A percentile compares a stretch with the other conserved stretches of the same genome.
Conservation (phyloP, 208 protist species). For the Vickermania spadyakhi region DNA sequence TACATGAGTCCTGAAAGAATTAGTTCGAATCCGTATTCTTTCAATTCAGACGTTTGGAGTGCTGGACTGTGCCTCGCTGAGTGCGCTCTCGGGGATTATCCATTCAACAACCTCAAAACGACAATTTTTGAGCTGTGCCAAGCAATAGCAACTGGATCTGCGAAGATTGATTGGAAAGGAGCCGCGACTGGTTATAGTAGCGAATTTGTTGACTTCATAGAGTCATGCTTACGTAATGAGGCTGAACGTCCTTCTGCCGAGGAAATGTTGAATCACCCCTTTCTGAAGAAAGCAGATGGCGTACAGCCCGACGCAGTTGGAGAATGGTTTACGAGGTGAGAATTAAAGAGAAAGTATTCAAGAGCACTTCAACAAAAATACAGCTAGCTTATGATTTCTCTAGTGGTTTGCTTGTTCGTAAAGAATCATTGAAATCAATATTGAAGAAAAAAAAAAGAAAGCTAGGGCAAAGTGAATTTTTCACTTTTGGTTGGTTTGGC, state of each 20-base stretch:
- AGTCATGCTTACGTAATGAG: constrained; percentile 52
- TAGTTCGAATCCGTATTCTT: constrained; percentile 81
- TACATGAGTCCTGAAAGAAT: constrained; percentile 94
- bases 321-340: constrained; percentile 44
- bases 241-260: constrained; percentile 46
- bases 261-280: constrained; percentile 66
- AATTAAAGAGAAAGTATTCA: no score
- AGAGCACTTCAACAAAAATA: no score
- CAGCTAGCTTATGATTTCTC: background rate
- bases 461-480: no score
- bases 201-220: constrained; percentile 70
- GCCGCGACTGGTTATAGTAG: constrained; percentile 33
- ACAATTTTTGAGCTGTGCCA: constrained; percentile 80
- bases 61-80: constrained; percentile 86
- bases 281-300: constrained; percentile 49
- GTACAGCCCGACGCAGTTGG: constrained; percentile 54
- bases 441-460: background rate
- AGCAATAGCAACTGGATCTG: constrained; percentile 48
- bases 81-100: constrained; percentile 76
- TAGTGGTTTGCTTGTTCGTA: no score
- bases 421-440: no score
- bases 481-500: constrained; percentile 6
- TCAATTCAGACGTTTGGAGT: constrained; percentile 89
- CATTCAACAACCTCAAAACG: constrained; percentile 36
- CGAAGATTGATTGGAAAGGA: constrained; percentile 54